Percentiles rank a stretch among this genome's conserved stretches.
phyloP scores from a whole-genome alignment of 257 asterid genomes.

The Ballota nigra region DNA sequence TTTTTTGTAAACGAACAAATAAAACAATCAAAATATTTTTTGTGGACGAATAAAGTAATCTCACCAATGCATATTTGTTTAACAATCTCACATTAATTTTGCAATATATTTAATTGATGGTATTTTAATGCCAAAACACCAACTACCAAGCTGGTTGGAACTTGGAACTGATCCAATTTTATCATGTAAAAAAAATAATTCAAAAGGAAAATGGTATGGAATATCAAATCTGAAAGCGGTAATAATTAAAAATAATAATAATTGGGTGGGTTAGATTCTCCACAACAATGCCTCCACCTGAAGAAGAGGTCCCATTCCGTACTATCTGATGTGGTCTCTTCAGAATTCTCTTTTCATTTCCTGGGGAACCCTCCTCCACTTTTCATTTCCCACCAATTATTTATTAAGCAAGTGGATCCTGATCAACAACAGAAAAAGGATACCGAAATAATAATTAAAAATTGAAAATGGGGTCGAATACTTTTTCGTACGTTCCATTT shows the following conservation, averaged over 20 bases:
- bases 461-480: background rate
- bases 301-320: conserved; percentile 51
- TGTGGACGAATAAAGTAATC: too few relatives aligned
- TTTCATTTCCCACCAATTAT: conserved; percentile 13
- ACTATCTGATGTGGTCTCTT: conserved; percentile 41
- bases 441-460: background rate
- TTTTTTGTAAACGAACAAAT: too few relatives aligned
- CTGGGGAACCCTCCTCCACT: background rate
- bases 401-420: conserved; percentile 11
- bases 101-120: too few relatives aligned
- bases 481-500: background rate
- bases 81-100: too few relatives aligned
- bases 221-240: background rate
- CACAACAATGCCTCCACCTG: conserved; percentile 37
- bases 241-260: background rate
- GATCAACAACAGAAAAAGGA: background rate
- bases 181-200: too few relatives aligned
- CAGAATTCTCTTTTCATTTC: conserved; percentile 5
- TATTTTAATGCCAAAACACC: too few relatives aligned
- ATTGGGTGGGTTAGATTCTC: conserved; percentile 26
- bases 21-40: too few relatives aligned
- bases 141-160: too few relatives aligned
- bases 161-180: too few relatives aligned
- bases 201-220: background rate
- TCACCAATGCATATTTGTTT: too few relatives aligned